Evolutionary conservation across 345 rosid species (phyloP), one percentile per base, ranked within the genome.

Genomic region (Pseudoturritis turrita): DNA sequence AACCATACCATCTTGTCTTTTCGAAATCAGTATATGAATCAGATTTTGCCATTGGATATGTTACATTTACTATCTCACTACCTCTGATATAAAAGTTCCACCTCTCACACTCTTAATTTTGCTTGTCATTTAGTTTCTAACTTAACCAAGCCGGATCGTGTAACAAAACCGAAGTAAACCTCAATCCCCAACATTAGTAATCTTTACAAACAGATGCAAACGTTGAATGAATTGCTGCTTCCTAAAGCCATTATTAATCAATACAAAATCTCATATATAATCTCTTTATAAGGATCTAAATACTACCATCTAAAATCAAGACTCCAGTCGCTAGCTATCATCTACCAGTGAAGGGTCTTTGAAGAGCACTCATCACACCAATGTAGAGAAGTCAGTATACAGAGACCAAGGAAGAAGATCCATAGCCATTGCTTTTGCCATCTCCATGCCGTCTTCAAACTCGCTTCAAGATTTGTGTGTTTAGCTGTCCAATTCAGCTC

Each of bases 401-500:
- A 52, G 55, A 72, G 45, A 62, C 33, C 13, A 62, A 62, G 6
- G 47, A 18, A 12, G 39, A 62, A 21, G 62, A 62, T 36, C 49
- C 82, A 50, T 82, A 86, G 60, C 88, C 88, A 25, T 82, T 39
- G 12, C 77, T 81, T 82, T 44, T 86, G 88, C 88, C 88, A 82
- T 84, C 65, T 79, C 88, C 88, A 86, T 10, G 88, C 88, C 2
- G 59, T 65, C 77, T 71, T 44, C 56, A 84, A 73, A 60, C 86
- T 86, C 81, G 73, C 69, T 55, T 73, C 63, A 56, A 86, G 81
- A 60, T 84, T 78, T 5, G 86, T 81, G 52, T 75, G 45, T 31
- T 36, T 57, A 3, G 86, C 88, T 11, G 84, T 80, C 89, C 87
- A 85, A 72, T 84, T 86, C 26, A 84, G 80, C 64, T 86, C 88